These are phyloP conservation scores for Botrytis deweyae DNA, from an alignment of 2,329 filamentous ascomycete species.

Conservation along the genomic window DNA sequence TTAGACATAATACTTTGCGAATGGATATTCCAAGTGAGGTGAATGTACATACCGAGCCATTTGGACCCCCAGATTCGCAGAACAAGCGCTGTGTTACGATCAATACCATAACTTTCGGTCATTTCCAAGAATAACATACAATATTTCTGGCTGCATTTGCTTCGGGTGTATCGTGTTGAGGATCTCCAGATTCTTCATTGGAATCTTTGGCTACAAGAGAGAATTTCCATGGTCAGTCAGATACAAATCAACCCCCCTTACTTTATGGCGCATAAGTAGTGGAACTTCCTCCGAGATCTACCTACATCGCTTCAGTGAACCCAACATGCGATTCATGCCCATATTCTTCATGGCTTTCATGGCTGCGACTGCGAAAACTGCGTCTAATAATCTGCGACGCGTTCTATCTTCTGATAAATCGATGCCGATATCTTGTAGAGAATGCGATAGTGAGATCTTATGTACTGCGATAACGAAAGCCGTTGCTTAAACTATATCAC, in stretches of 20 bases:
- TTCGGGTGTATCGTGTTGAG: slow-evolving; percentile 61
- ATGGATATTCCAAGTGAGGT: neutral
- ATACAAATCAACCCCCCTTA: neutral
- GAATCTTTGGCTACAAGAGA: slow-evolving; percentile 23
- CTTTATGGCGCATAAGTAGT: slow-evolving; percentile 8
- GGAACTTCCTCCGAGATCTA: slow-evolving; percentile 24
- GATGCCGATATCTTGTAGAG: neutral
- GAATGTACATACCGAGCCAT: slow-evolving; percentile 50
- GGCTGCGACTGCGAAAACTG: neutral
- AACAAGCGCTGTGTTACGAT: slow-evolving; percentile 62
- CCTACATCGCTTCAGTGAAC: slow-evolving; percentile 36
- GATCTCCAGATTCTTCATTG: slow-evolving; percentile 28
- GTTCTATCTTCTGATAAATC: neutral
- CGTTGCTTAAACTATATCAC: neutral
- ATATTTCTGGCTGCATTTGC: slow-evolving; percentile 64
- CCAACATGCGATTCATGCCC: slow-evolving; percentile 39
- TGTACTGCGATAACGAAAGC: slow-evolving; percentile 1
- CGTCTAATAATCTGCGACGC: neutral
- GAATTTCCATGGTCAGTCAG: slow-evolving; percentile 13
- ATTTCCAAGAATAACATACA: slow-evolving; percentile 48
- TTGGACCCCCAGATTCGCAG: slow-evolving; percentile 70
- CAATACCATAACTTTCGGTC: slow-evolving; percentile 25
- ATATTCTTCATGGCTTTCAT: slow-evolving; percentile 42
- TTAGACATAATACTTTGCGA: slow-evolving; percentile 19
- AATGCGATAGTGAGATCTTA: neutral